phyloP scores from a whole-genome alignment of 2,329 filamentous ascomycete genomes.

The Trichophyton rubrum region DNA sequence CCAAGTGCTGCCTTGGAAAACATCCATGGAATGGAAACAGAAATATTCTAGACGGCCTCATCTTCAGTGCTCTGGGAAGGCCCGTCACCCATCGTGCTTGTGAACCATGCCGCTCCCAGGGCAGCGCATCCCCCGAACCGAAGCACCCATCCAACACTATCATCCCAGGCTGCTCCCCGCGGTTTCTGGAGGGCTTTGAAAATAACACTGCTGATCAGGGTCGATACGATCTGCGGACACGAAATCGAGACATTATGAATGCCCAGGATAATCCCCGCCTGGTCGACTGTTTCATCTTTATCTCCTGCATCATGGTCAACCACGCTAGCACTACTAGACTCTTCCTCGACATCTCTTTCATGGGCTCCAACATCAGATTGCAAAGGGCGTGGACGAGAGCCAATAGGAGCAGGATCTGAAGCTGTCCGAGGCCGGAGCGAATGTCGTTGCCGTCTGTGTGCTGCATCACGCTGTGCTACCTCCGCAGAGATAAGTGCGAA shows the following conservation, averaged over 20 bases:
- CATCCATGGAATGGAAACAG: neutral
- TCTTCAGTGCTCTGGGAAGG: neutral
- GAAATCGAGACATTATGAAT: slow-evolving; percentile 95
- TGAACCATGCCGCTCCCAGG: slow-evolving; percentile 61
- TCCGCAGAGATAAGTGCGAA: slow-evolving; percentile 92
- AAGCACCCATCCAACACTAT: slow-evolving; percentile 75
- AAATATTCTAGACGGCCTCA: neutral
- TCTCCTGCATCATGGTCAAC: slow-evolving; percentile 19
- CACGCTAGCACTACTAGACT: slow-evolving; percentile 19
- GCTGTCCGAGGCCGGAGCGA: slow-evolving; percentile 11
- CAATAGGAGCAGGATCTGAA: neutral
- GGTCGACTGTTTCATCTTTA: slow-evolving; percentile 51
- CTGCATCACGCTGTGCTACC: slow-evolving; percentile 68
- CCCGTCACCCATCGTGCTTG: slow-evolving; percentile 54
- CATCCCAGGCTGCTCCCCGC: slow-evolving; percentile 68
- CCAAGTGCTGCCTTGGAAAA: neutral
- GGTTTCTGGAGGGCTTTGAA: slow-evolving; percentile 82
- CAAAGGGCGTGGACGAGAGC: neutral
- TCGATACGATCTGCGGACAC: slow-evolving; percentile 81
- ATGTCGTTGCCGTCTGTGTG: slow-evolving; percentile 40
- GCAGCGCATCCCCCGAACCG: slow-evolving; percentile 72
- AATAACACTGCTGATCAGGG: slow-evolving; percentile 67
- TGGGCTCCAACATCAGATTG: slow-evolving; percentile 5
- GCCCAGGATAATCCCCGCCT: slow-evolving; percentile 80
- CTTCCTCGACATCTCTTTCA: slow-evolving; percentile 16